These are phyloP conservation scores for Polytrichum commune DNA, from an alignment of 225 moss, liverwort and hornwort species.

Conservation along the genomic window DNA sequence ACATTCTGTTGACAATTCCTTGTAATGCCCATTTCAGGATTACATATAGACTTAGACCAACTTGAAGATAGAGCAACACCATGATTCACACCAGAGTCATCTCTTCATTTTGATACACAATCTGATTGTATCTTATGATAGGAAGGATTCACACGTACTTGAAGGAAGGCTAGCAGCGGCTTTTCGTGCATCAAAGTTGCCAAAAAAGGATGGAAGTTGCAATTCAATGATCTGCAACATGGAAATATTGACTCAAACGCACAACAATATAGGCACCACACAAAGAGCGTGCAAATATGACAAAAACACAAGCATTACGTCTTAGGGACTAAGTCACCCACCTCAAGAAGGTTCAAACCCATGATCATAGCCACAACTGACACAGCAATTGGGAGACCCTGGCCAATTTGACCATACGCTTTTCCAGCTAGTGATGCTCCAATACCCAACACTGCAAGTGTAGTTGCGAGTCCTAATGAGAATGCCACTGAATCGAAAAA, in stretches of 20 bases:
- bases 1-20: too few species aligned
- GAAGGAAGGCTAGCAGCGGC: slow-evolving; percentile 91
- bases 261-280: neutral
- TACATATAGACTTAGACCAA: too few species aligned
- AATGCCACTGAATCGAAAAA: slow-evolving; percentile 91
- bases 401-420: slow-evolving; percentile 96
- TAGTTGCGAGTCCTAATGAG: slow-evolving; percentile 90
- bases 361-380: slow-evolving; percentile 92
- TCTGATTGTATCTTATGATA: too few species aligned
- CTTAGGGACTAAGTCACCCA: slow-evolving; percentile 7
- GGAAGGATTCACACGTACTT: slow-evolving; percentile 34
- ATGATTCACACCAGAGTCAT: too few species aligned
- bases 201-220: slow-evolving; percentile 89
- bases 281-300: neutral
- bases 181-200: slow-evolving; percentile 88
- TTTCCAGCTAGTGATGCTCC: slow-evolving; percentile 95
- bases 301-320: neutral
- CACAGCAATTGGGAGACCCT: slow-evolving; percentile 89
- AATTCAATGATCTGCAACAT: slow-evolving; percentile 78
- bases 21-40: too few species aligned
- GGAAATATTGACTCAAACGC: neutral
- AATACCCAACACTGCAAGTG: slow-evolving; percentile 85
- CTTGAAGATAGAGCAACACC: too few species aligned
- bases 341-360: slow-evolving; percentile 98
- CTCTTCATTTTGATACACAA: too few species aligned